These are phyloP conservation scores for Cryptococcus floricola DNA, from an alignment of 1,284 basidiomycete species.

Conservation along the genomic window DNA sequence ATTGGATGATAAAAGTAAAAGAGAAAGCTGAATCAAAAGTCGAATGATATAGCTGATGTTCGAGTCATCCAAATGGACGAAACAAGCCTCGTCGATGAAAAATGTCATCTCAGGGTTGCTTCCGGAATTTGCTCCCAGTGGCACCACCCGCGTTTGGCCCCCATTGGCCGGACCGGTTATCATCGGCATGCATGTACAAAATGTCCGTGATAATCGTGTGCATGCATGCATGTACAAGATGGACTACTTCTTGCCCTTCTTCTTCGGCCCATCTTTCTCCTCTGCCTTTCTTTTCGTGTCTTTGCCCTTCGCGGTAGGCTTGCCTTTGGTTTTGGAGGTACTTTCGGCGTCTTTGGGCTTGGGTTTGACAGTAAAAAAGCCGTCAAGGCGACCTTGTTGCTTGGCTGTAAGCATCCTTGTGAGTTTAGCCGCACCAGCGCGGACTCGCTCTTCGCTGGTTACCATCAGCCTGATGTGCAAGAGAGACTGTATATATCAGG, in stretches of 20 bases:
- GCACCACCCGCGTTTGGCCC: not conserved
- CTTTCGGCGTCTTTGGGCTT: conserved; percentile 45
- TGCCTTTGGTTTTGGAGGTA: conserved; percentile 20
- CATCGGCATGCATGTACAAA: not conserved
- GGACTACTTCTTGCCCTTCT: conserved; percentile 18
- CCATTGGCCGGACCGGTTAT: too few species aligned
- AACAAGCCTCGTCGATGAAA: not conserved
- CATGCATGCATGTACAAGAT: not conserved
- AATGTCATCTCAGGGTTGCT: not conserved
- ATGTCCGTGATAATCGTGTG: not conserved
- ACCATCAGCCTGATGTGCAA: conserved; percentile 3
- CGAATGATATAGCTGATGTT: not conserved
- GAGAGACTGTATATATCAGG: not conserved
- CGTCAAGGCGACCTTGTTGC: conserved; percentile 93
- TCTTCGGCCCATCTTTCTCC: conserved; percentile 14
- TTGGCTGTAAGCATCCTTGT: conserved; percentile 81
- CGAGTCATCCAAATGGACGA: not conserved
- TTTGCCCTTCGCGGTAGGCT: conserved; percentile 19
- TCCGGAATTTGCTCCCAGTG: not conserved
- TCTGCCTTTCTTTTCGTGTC: conserved; percentile 22
- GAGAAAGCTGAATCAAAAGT: not conserved
- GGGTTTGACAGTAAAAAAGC: conserved; percentile 79
- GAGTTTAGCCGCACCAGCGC: conserved; percentile 91
- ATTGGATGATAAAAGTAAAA: not conserved
- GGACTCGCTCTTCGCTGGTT: conserved; percentile 86